phyloP scores from a whole-genome alignment of 2,329 filamentous ascomycete species.

The Aschersonia sp. region DNA sequence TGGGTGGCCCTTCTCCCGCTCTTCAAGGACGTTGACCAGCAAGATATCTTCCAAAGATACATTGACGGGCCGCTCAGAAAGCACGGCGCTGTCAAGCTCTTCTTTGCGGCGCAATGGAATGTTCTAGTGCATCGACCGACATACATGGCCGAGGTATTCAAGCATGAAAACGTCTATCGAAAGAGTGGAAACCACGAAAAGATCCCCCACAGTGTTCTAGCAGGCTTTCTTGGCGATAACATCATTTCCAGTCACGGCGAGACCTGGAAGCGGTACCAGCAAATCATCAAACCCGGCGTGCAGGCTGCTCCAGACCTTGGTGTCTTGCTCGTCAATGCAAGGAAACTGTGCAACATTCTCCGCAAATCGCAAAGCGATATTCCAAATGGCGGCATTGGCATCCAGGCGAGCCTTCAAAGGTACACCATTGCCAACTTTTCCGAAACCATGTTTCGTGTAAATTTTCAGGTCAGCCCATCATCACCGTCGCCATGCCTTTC shows the following conservation, averaged over 20 bases:
- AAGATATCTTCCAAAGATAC: conserved; percentile 22
- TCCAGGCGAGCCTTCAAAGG: conserved; percentile 19
- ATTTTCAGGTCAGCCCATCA: conserved; percentile 7
- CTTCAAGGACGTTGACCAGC: conserved; percentile 26
- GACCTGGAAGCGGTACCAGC: conserved; percentile 18
- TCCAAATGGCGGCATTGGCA: conserved; percentile 8
- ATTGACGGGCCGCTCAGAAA: conserved; percentile 20
- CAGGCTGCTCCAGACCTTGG: conserved; percentile 12
- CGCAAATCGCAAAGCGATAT: conserved; percentile 11
- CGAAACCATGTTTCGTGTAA: conserved; percentile 14
- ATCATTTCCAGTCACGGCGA: conserved; percentile 22
- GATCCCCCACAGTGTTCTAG: conserved; percentile 22
- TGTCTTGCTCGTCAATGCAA: conserved; percentile 11
- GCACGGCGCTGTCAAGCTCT: conserved; percentile 31
- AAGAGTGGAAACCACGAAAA: conserved; percentile 27
- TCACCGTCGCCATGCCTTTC: background rate
- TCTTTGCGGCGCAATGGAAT: conserved; percentile 33
- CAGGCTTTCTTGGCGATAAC: conserved; percentile 22
- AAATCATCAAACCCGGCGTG: conserved; percentile 20
- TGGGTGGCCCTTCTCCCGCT: conserved; percentile 27
- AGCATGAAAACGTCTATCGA: conserved; percentile 14
- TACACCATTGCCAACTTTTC: conserved; percentile 21
- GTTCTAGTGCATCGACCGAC: conserved; percentile 28
- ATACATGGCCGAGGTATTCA: conserved; percentile 24
- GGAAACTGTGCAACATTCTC: conserved; percentile 13